Base-by-base conservation (phyloP, 805 yeast genomes). In the Candida dendrica region DNA sequence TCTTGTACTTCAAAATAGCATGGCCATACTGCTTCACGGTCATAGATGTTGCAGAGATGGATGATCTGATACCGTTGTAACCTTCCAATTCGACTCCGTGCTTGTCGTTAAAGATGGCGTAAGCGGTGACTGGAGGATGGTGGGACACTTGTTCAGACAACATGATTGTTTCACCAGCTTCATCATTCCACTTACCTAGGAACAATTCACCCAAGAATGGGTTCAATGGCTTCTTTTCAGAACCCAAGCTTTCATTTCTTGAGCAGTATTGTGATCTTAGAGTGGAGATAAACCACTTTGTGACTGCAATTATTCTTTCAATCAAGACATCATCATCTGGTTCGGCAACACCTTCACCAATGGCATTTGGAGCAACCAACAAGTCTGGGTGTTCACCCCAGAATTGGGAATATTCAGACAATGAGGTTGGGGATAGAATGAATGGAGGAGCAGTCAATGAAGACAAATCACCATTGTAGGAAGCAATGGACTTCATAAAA, bases 91-190 rank as follows among this genome's bases (percentile, higher is more conserved):
- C 64, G 20, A 83, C 81, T 29, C 81, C 73, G 60, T 82, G 73
- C 54, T 78, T 76, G 47, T 80, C 84, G 60, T 89, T 89, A 56
- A 76, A 67, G 42, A 93, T 75, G 35, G 89, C 77, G 60, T 89
- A 93, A 6, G 93, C 97, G n/a, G 98, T 90, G 30, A 85, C 82
- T 20, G 98, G 98, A 15, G 98, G 98, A 63, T 93, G 98, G 66
- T 93, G 98, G 47, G 90, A 81, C 13, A 93, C 97, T 65, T 93
- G 98, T 64, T 93, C 98, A 48, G 90, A 78, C 42, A 88, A 66
- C 57, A 91, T 69, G 11, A 79, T 64, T 20, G 96, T 85, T 47
- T 86, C 95, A 34, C 95, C 96, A 35, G 72, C 75, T 14, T 56
- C 57, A 49, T 79, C 87, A 3, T 64, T 66, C 95, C 97, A 89